Conservation (phyloP, 2,329 filamentous ascomycete species). For the Ophiostoma ulmi region DNA sequence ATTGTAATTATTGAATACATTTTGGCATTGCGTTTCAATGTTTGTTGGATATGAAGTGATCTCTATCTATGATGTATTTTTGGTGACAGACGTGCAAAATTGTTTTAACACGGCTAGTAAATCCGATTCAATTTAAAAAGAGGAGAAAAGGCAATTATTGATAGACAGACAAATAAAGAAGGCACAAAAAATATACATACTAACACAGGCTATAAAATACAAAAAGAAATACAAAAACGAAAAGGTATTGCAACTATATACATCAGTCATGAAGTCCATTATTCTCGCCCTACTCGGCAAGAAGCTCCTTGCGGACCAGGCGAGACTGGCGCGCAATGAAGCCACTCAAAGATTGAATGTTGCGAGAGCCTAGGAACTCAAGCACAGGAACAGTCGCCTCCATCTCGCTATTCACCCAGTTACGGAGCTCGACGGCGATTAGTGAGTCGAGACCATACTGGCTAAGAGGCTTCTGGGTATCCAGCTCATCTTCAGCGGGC, state of each 20-base stretch:
- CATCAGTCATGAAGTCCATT: background rate
- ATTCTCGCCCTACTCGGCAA: background rate
- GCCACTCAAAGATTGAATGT: constrained; percentile 22
- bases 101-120: too few species aligned
- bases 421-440: constrained; percentile 27
- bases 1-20: background rate
- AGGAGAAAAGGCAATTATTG: background rate
- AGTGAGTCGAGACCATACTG: constrained; percentile 28
- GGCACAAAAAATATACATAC: background rate
- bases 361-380: constrained; percentile 26
- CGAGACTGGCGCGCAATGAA: constrained; percentile 26
- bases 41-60: background rate
- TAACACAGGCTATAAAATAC: background rate
- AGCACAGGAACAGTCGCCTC: constrained; percentile 27
- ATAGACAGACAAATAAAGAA: background rate
- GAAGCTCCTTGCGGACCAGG: constrained; percentile 24
- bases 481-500: constrained; percentile 23
- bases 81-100: background rate
- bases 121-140: too few species aligned
- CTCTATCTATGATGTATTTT: background rate
- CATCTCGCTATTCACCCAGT: constrained; percentile 28
- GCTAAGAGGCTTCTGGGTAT: constrained; percentile 23
- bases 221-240: background rate
- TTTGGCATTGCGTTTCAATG: background rate
- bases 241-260: background rate